phyloP scores from a whole-genome alignment of 371 early-diverging fungal species.

The Rhizopus stolonifer region DNA sequence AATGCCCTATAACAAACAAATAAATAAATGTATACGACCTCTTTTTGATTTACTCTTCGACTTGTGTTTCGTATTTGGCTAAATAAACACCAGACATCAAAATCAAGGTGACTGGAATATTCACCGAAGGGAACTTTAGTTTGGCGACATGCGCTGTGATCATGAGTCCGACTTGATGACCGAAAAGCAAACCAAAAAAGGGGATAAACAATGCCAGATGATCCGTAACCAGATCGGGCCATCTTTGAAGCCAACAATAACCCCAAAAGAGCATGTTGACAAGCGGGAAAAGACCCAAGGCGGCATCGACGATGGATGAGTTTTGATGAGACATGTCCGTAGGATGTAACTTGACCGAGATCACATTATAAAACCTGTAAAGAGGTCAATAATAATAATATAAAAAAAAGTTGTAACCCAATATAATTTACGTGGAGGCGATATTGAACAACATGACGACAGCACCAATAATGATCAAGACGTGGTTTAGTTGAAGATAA shows the following conservation, averaged over 20 bases:
- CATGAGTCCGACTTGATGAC: conserved; percentile 81
- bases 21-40: background rate
- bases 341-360: conserved; percentile 28
- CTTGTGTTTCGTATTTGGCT: conserved; percentile 50
- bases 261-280: conserved; percentile 51
- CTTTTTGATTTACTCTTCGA: conserved; percentile 49
- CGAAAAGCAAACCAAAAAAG: conserved; percentile 78
- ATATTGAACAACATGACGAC: conserved; percentile 61
- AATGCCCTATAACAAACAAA: conserved; percentile 2
- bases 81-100: conserved; percentile 66
- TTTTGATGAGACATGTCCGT: conserved; percentile 47
- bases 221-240: conserved; percentile 63
- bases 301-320: conserved; percentile 51
- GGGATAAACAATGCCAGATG: conserved; percentile 69
- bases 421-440: conserved; percentile 47
- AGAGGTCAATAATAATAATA: background rate
- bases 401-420: background rate
- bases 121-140: conserved; percentile 73
- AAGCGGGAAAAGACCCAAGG: conserved; percentile 68
- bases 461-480: conserved; percentile 58
- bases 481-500: conserved; percentile 61
- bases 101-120: conserved; percentile 53
- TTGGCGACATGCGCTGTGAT: conserved; percentile 88
- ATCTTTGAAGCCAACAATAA: conserved; percentile 70
- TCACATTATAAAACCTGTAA: conserved; percentile 30